Percentiles rank a stretch among this genome's conserved stretches.
Evolutionary conservation across 371 early-diverging fungal genomes (phyloP).

Genomic region (Mortierella sp.): DNA sequence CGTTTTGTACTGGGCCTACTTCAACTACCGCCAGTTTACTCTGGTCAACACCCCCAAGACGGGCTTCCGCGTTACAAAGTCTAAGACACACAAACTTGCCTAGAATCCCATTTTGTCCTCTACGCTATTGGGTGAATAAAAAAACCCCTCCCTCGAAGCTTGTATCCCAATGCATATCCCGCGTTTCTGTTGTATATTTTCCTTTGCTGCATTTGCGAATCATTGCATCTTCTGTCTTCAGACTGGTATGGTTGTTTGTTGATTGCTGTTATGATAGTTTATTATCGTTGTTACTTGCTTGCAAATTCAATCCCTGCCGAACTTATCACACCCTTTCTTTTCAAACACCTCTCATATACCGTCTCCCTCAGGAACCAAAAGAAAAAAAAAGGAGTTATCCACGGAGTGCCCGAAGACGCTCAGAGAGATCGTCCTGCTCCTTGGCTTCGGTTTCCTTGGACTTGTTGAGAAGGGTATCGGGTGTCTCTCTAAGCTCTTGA

Average conservation of each 20-base stretch:
- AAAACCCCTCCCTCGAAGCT: no score
- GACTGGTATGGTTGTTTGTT: not conserved
- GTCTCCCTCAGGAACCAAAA: not conserved
- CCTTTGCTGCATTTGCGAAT: no score
- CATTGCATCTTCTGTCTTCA: not conserved
- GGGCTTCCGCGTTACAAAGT: slow-evolving; percentile 38
- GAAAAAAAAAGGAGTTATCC: slow-evolving; percentile 24
- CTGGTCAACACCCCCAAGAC: slow-evolving; percentile 32
- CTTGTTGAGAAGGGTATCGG: slow-evolving; percentile 56
- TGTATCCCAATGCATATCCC: no score
- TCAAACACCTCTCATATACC: not conserved
- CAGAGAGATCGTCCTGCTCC: slow-evolving; percentile 79
- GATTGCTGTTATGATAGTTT: not conserved
- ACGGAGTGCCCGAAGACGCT: slow-evolving; percentile 66
- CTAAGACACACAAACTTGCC: slow-evolving; percentile 18
- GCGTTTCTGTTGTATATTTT: no score
- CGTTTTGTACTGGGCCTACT: slow-evolving; percentile 69
- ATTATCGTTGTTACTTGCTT: not conserved
- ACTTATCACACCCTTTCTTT: not conserved
- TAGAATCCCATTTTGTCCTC: not conserved
- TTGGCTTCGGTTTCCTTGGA: slow-evolving; percentile 36
- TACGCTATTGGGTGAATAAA: no score
- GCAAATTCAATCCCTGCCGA: not conserved
- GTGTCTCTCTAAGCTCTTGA: slow-evolving; percentile 66
- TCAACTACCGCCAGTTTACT: slow-evolving; percentile 72